Conservation (phyloP, 331 rosid species). For the Dryas integrifolia region DNA sequence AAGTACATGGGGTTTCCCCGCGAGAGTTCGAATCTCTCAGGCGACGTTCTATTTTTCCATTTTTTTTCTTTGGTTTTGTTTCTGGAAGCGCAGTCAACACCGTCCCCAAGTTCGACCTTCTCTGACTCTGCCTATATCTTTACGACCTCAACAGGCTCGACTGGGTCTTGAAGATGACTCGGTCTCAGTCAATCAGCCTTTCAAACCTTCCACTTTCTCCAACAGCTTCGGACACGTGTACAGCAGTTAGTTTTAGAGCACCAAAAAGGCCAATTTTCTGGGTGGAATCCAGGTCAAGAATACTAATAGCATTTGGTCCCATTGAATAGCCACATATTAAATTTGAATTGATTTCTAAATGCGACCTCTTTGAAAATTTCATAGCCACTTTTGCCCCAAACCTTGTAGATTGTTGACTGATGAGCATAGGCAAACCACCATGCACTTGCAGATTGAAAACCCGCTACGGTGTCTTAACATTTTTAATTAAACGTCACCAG, state of each 20-base stretch:
- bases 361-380: too few relatives aligned
- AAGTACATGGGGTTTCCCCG: constrained; percentile 68
- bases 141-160: neutral
- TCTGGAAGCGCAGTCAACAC: constrained; percentile 13
- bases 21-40: constrained; percentile 77
- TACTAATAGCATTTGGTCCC: constrained; percentile 8
- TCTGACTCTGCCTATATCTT: too few relatives aligned
- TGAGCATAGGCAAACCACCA: neutral
- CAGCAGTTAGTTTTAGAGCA: neutral
- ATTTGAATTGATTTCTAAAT: neutral
- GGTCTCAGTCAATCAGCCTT: neutral
- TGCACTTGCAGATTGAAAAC: neutral
- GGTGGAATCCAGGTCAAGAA: neutral
- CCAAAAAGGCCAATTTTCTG: neutral
- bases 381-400: too few relatives aligned
- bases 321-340: constrained; percentile 4
- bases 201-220: neutral
- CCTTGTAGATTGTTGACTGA: neutral
- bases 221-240: constrained; percentile 7
- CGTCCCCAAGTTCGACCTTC: constrained; percentile 10
- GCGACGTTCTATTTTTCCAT: constrained; percentile 27
- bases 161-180: neutral
- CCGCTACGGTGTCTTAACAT: neutral
- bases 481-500: too few relatives aligned
- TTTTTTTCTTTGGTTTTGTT: neutral